phyloP scores from a whole-genome alignment of 2,329 filamentous ascomycete genomes.

The Sporothrix globosa region DNA sequence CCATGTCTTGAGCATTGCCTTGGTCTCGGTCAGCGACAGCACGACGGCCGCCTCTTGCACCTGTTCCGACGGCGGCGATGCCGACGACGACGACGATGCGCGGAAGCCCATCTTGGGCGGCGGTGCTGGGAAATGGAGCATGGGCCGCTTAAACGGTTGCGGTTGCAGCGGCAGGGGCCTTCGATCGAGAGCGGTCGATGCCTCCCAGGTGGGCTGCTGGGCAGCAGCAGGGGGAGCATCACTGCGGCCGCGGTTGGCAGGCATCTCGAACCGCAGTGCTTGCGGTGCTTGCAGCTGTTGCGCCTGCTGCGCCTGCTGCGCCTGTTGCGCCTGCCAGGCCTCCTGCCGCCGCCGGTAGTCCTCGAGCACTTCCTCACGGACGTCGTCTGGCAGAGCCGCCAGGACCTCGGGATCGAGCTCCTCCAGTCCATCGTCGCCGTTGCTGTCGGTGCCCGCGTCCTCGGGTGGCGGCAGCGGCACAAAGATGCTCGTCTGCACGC shows the following conservation, averaged over 20 bases:
- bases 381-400: conserved; percentile 78
- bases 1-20: conserved; percentile 77
- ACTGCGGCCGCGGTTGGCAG: conserved; percentile 38
- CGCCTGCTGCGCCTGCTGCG: conserved; percentile 20
- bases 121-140: conserved; percentile 51
- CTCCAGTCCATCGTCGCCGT: conserved; percentile 46
- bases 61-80: background rate
- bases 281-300: conserved; percentile 42
- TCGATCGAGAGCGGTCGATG: background rate
- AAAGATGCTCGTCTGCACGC: conserved; percentile 73
- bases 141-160: conserved; percentile 40
- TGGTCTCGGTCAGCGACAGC: conserved; percentile 61
- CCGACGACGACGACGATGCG: conserved; percentile 40
- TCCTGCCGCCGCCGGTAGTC: conserved; percentile 64
- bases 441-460: conserved; percentile 29
- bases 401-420: conserved; percentile 74
- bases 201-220: conserved; percentile 34
- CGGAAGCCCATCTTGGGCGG: conserved; percentile 55
- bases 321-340: conserved; percentile 1
- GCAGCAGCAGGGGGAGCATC: conserved; percentile 37
- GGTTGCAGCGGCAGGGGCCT: background rate
- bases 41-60: conserved; percentile 41
- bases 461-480: conserved; percentile 46
- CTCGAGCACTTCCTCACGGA: conserved; percentile 75
- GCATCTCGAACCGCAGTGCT: conserved; percentile 54